These are phyloP conservation scores for Funneliformis caledonium DNA, from an alignment of 371 early-diverging fungal species.

Conservation along the genomic window DNA sequence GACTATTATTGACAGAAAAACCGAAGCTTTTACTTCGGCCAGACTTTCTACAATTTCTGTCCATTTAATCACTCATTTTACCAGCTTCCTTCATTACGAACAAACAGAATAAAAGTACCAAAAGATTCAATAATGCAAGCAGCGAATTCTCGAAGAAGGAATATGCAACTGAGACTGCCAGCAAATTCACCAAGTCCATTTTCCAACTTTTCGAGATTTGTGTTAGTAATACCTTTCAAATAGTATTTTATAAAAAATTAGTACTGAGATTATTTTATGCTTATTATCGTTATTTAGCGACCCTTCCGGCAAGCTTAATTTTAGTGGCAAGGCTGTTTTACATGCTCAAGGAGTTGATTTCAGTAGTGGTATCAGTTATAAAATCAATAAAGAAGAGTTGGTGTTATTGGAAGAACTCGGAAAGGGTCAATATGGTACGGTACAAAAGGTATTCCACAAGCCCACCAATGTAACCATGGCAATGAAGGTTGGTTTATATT, in stretches of 20 bases:
- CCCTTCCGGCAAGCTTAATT: conserved; percentile 87
- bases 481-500: conserved; percentile 64
- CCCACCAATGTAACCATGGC: conserved; percentile 95
- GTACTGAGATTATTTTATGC: not conserved
- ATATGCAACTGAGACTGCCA: not conserved
- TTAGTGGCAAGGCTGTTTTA: conserved; percentile 90
- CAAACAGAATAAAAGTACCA: not conserved
- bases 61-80: not conserved
- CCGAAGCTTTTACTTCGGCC: conserved; percentile 6
- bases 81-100: not conserved
- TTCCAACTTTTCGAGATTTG: not conserved
- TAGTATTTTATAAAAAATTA: not conserved
- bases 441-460: conserved; percentile 86
- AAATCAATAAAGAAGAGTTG: conserved; percentile 89
- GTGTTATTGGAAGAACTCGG: conserved; percentile 80
- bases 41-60: not conserved
- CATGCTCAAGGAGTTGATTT: conserved; percentile 92
- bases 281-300: conserved; percentile 56
- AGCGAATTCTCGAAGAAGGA: not conserved
- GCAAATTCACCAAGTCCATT: not conserved
- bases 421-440: conserved; percentile 91
- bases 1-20: conserved; percentile 2
- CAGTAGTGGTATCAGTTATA: conserved; percentile 82
- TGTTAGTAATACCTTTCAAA: not conserved
- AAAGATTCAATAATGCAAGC: not conserved